Percentiles rank a stretch among this genome's conserved stretches.
phyloP scores from a whole-genome alignment of 257 asterid species.

The Coffea canephora region DNA sequence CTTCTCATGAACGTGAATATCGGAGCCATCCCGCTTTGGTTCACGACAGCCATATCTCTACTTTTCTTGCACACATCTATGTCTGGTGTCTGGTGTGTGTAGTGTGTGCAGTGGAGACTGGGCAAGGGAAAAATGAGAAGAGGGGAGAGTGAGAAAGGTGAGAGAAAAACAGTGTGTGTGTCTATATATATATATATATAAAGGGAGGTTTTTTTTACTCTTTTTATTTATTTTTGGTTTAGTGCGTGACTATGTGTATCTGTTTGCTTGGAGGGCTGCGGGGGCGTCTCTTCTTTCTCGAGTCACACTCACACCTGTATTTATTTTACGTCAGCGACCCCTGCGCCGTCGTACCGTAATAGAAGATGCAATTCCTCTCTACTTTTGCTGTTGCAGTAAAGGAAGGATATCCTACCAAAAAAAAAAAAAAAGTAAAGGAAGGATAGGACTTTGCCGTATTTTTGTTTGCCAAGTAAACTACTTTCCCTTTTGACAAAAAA shows the following conservation, averaged over 20 bases:
- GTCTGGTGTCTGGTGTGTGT: not conserved
- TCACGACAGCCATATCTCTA: conserved; percentile 30
- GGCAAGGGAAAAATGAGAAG: not conserved
- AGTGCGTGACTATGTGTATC: no score
- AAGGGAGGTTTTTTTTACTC: no score
- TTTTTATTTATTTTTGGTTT: no score
- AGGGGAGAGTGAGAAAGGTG: not conserved
- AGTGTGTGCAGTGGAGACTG: conserved; percentile 11
- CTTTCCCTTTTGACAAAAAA: not conserved
- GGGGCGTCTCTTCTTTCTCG: no score
- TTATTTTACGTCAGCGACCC: not conserved
- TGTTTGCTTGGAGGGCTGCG: no score
- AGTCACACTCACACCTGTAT: not conserved
- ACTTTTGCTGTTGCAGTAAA: not conserved
- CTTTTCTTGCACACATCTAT: not conserved
- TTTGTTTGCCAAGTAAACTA: not conserved
- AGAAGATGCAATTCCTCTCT: not conserved
- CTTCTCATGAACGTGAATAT: conserved; percentile 27
- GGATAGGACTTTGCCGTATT: not conserved
- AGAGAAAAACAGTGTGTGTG: not conserved
- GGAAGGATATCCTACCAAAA: no score
- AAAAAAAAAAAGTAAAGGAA: not conserved
- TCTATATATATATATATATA: not conserved
- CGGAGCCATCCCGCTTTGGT: conserved; percentile 25
- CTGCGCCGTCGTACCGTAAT: conserved; percentile 14